Conservation (phyloP, 1,284 basidiomycete genomes). For the Apiotrichum domesticum region DNA sequence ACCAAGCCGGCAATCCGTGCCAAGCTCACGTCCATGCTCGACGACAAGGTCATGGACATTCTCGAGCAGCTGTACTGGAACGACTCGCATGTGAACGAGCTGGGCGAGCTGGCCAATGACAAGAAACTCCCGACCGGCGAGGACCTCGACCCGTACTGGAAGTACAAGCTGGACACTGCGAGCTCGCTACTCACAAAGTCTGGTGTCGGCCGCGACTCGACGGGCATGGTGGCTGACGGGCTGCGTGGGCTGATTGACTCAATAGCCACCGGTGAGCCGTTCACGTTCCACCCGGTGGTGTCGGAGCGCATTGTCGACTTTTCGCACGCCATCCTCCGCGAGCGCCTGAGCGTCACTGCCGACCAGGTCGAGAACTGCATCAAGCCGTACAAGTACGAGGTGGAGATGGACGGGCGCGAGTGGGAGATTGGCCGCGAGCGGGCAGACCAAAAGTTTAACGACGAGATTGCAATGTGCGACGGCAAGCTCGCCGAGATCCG, state of each 20-base stretch:
- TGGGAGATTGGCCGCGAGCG: conserved; percentile 80
- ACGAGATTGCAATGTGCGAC: conserved; percentile 80
- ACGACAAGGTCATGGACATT: conserved; percentile 94
- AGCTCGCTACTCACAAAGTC: conserved; percentile 89
- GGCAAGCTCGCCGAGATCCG: conserved; percentile 76
- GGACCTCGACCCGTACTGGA: conserved; percentile 87
- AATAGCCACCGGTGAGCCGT: conserved; percentile 80
- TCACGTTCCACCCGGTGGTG: conserved; percentile 80
- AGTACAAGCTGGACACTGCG: conserved; percentile 90
- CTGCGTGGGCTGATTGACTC: conserved; percentile 81
- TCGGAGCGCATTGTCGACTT: conserved; percentile 85
- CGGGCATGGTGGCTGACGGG: conserved; percentile 90
- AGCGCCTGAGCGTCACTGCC: conserved; percentile 83
- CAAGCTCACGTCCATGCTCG: conserved; percentile 84
- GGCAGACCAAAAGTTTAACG: conserved; percentile 71
- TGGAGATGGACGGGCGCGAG: conserved; percentile 69
- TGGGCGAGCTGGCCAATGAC: conserved; percentile 66
- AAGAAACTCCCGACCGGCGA: conserved; percentile 55
- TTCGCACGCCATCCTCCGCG: conserved; percentile 83
- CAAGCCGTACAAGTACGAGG: conserved; percentile 98
- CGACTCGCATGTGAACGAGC: conserved; percentile 74
- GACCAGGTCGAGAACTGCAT: conserved; percentile 99
- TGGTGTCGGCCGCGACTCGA: conserved; percentile 91
- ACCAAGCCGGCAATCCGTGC: conserved; percentile 80
- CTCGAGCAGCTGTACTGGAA: conserved; percentile 96